Percentiles rank a stretch among this genome's conserved stretches.
Evolutionary conservation across 495 filamentous ascomycete genomes (phyloP).

Genomic region (Aspergillus sparsus): DNA sequence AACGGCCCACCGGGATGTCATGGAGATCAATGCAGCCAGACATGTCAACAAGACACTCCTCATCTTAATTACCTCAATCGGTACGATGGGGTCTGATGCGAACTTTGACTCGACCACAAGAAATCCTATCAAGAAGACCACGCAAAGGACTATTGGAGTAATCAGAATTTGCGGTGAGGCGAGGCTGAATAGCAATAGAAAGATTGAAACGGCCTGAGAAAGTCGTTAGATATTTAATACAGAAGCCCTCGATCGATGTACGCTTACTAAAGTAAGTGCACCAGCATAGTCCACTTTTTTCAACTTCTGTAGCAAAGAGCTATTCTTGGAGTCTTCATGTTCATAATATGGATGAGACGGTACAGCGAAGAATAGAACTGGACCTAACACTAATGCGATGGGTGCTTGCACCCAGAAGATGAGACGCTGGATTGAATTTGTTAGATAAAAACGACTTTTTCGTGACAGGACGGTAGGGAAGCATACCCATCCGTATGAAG

Average conservation of each 20-base stretch:
- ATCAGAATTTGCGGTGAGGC: conserved; percentile 56
- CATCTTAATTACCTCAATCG: conserved; percentile 60
- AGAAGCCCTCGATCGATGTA: neutral
- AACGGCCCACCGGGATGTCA: conserved; percentile 76
- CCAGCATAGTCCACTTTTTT: conserved; percentile 69
- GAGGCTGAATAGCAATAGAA: conserved; percentile 67
- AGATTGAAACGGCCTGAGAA: conserved; percentile 50
- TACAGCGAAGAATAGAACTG: conserved; percentile 60
- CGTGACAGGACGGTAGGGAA: neutral
- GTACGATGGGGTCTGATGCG: conserved; percentile 68
- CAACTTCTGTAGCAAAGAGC: conserved; percentile 49
- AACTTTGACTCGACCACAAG: conserved; percentile 58
- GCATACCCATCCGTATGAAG: conserved; percentile 67
- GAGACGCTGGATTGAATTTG: conserved; percentile 47
- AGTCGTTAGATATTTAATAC: conserved; percentile 16
- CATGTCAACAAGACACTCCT: conserved; percentile 68
- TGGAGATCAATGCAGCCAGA: conserved; percentile 65
- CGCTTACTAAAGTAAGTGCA: conserved; percentile 59
- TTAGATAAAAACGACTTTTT: neutral
- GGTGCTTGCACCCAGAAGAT: conserved; percentile 71
- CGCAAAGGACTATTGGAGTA: conserved; percentile 58
- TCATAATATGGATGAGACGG: conserved; percentile 43
- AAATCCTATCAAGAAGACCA: conserved; percentile 56
- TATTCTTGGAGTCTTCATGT: conserved; percentile 19
- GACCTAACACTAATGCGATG: conserved; percentile 54